Evolutionary conservation across 2,329 filamentous ascomycete genomes (phyloP), one percentile per base, ranked within the genome.

Genomic region (Shiraia sp.): DNA sequence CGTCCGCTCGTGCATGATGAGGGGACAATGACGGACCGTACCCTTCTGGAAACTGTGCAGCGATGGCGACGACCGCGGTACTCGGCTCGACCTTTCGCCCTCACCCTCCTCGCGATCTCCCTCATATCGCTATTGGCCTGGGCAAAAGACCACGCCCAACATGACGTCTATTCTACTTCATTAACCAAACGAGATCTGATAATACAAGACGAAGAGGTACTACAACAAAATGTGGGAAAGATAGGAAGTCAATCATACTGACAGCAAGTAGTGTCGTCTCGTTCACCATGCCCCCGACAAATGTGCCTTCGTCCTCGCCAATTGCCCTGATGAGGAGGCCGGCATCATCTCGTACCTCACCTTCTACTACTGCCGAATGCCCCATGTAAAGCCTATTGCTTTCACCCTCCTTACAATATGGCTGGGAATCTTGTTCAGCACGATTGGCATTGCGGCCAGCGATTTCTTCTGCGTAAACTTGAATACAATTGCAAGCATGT

Each of bases 401-500:
- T 95, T 99, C 61, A 65, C 76, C 15, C 74, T 95, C 29, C 76
- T 99, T 32, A 79, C 89, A 12, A 58, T 85, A 46, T 99, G 93
- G 93, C 80, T 96, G 6, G 87, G 82, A 26, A 75, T 97, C 40
- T 82, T 99, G 6, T 99, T 99, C 72, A 92, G 88, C 56, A 97
- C 93, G 10, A 96, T 99, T 52, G 93, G 93, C 45, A 96, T 99
- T 51, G 93, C 93, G 10, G 93, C 93, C 15, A 96, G 90, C 71
- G 93, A 99, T 72, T 99, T 99, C 75, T 93, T 99, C 72, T 97
- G 91, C 72, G 83, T 97, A 72, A 96, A 99, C 64, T 79, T 99
- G 24, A 93, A 88, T 69, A 97, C 93, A 10, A 93, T 99, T 57
- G 86, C 93, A 15, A 86, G 80, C 42, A 83, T 96, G 37, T 78